Evolutionary conservation across 2,329 filamentous ascomycete genomes (phyloP).

Genomic region (Sarocladium strictum): DNA sequence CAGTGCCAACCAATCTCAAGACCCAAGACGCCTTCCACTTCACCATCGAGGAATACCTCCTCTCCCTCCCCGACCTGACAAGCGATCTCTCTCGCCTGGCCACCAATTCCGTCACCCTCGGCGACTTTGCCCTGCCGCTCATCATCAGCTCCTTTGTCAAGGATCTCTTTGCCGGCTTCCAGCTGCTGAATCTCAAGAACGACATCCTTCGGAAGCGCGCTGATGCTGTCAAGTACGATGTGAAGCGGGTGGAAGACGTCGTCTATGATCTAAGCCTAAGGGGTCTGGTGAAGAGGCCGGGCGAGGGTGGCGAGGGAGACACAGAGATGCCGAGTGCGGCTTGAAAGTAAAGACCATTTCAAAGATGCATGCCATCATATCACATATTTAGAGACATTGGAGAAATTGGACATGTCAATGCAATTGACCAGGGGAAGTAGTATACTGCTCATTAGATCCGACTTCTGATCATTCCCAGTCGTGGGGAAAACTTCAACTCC

Average conservation of each 20-base stretch:
- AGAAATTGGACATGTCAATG: too few relatives aligned
- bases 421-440: neutral
- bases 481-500: too few relatives aligned
- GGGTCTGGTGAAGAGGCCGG: constrained; percentile 61
- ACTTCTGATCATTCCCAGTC: too few relatives aligned
- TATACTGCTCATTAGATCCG: neutral
- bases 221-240: constrained; percentile 92
- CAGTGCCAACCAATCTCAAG: constrained; percentile 88
- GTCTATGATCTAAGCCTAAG: constrained; percentile 91
- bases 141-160: constrained; percentile 91
- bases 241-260: constrained; percentile 97
- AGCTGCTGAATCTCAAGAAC: constrained; percentile 96
- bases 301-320: constrained; percentile 19
- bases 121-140: constrained; percentile 79
- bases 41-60: constrained; percentile 94
- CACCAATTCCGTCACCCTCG: constrained; percentile 88
- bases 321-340: constrained; percentile 25
- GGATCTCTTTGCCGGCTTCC: constrained; percentile 91
- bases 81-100: constrained; percentile 88
- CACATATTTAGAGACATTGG: too few relatives aligned
- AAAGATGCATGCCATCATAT: too few relatives aligned
- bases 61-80: constrained; percentile 78
- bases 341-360: neutral
- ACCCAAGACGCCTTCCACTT: constrained; percentile 87
- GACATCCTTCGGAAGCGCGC: constrained; percentile 81